These are phyloP conservation scores for Pythium graminicola DNA, from an alignment of 352 stramenopile genomes.

Conservation along the genomic window DNA sequence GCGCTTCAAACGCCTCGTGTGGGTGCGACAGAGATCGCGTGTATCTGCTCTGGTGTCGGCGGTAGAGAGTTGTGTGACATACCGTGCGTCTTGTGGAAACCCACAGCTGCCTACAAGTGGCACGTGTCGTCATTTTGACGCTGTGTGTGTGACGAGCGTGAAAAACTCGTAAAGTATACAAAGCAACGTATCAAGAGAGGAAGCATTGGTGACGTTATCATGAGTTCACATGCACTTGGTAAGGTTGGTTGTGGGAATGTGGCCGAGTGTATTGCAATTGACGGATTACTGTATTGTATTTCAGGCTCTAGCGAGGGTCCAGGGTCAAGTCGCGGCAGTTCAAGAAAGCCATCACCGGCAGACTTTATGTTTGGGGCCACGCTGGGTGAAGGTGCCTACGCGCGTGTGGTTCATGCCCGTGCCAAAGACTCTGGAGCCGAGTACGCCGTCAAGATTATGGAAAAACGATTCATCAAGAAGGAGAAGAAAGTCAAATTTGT, in stretches of 20 bases:
- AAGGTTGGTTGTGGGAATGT: too few relatives aligned
- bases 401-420: conserved; percentile 78
- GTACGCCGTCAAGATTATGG: conserved; percentile 91
- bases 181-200: too few relatives aligned
- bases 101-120: too few relatives aligned
- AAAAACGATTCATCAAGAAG: conserved; percentile 87
- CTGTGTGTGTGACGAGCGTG: too few relatives aligned
- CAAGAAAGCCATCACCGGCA: conserved; percentile 63
- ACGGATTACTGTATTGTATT: too few relatives aligned
- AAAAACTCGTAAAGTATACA: too few relatives aligned
- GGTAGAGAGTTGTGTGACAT: too few relatives aligned
- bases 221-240: not conserved
- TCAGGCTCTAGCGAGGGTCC: conserved; percentile 3
- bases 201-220: too few relatives aligned
- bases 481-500: conserved; percentile 90
- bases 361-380: conserved; percentile 89
- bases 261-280: too few relatives aligned
- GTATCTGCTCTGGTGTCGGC: too few relatives aligned
- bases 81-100: too few relatives aligned
- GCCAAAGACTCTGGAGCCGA: conserved; percentile 81
- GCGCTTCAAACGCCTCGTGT: not conserved
- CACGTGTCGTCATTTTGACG: too few relatives aligned
- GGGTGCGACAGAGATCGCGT: not conserved
- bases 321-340: conserved; percentile 3
- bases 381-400: conserved; percentile 84